Evolutionary conservation across 2,329 filamentous ascomycete species (phyloP).

Genomic region (Alternaria gaisen): DNA sequence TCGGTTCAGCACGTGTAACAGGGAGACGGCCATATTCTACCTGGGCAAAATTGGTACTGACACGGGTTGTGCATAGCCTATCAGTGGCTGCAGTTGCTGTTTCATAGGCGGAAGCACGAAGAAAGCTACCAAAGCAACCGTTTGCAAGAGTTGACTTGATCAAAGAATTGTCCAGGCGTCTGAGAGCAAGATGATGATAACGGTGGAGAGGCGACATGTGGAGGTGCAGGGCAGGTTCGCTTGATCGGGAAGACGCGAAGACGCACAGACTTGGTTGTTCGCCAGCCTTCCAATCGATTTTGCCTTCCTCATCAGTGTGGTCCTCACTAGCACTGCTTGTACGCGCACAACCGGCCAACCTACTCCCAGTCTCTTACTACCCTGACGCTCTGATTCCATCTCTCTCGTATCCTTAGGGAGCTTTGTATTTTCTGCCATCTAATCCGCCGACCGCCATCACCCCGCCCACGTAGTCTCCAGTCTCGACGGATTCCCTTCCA

Average conservation of each 20-base stretch:
- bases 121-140: background rate
- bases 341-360: conserved; percentile 20
- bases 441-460: conserved; percentile 19
- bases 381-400: conserved; percentile 19
- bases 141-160: background rate
- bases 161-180: background rate
- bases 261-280: conserved; percentile 23
- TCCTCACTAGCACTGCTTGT: conserved; percentile 23
- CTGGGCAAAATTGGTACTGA: background rate
- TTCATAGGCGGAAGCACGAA: background rate
- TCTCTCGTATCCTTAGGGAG: conserved; percentile 21
- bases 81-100: background rate
- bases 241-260: conserved; percentile 16
- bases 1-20: background rate
- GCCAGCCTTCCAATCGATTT: conserved; percentile 22
- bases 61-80: background rate
- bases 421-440: conserved; percentile 27
- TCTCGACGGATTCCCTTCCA: conserved; percentile 21
- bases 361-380: conserved; percentile 6
- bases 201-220: background rate
- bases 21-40: background rate
- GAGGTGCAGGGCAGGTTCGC: conserved; percentile 17
- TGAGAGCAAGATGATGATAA: background rate
- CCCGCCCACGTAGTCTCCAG: conserved; percentile 9
- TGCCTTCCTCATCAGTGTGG: conserved; percentile 21